A percentile compares a stretch with the other conserved stretches of the same genome.
These are phyloP conservation scores for Bisporella sp. DNA, from an alignment of 2,329 filamentous ascomycete species.

Conservation along the genomic window DNA sequence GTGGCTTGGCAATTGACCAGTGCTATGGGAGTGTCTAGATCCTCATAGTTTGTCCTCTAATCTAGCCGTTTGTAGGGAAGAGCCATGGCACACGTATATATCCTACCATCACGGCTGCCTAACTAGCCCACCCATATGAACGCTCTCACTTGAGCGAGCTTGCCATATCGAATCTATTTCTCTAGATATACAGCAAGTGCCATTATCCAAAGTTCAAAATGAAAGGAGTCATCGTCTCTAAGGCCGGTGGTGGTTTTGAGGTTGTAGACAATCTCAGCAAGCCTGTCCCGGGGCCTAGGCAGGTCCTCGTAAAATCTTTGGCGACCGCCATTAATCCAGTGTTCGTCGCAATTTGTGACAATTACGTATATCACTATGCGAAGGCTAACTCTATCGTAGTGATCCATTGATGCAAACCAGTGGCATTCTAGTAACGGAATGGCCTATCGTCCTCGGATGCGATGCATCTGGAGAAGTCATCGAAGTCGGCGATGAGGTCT, in stretches of 20 bases:
- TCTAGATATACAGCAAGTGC: too few relatives aligned
- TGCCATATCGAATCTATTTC: too few relatives aligned
- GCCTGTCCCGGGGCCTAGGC: conserved; percentile 25
- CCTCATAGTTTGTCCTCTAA: too few relatives aligned
- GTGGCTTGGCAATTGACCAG: too few relatives aligned
- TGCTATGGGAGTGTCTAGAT: too few relatives aligned
- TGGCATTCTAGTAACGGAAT: conserved; percentile 27
- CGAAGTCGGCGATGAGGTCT: conserved; percentile 24
- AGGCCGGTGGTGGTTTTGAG: conserved; percentile 10
- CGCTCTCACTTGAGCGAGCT: too few relatives aligned
- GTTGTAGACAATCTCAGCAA: conserved; percentile 16
- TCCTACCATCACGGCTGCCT: too few relatives aligned
- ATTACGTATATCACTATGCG: not conserved
- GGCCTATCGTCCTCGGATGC: conserved; percentile 33
- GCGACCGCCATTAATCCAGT: conserved; percentile 31
- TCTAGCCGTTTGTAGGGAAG: too few relatives aligned
- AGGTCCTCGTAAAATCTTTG: conserved; percentile 31
- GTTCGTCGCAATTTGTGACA: conserved; percentile 19
- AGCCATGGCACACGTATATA: too few relatives aligned
- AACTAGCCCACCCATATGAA: too few relatives aligned
- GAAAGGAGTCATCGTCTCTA: conserved; percentile 21
- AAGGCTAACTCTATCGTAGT: conserved; percentile 2
- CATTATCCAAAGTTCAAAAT: conserved; percentile 6
- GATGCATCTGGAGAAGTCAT: conserved; percentile 30
- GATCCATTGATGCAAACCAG: conserved; percentile 29